phyloP scores from a whole-genome alignment of 306 rosid genomes.

The Citrullus colocynthis region DNA sequence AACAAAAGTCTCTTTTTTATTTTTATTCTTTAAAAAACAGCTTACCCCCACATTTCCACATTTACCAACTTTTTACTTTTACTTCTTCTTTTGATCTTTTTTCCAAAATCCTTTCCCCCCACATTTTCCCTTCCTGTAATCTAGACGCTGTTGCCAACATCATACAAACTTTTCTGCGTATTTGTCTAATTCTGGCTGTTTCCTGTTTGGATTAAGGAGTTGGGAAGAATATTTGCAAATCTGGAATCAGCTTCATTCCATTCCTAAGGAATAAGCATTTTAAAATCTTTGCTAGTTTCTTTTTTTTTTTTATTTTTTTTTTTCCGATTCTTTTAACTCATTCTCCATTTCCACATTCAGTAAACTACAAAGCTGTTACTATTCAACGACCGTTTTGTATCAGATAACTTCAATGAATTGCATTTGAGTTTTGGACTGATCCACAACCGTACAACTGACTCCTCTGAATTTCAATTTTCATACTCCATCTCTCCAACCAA shows the following conservation, averaged over 20 bases:
- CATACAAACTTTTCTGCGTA: neutral
- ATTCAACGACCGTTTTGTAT: neutral
- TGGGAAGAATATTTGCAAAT: neutral
- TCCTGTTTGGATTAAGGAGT: neutral
- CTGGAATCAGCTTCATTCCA: neutral
- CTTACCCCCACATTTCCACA: too few species aligned
- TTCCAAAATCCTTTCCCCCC: neutral
- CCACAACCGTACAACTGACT: neutral
- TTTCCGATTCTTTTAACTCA: neutral
- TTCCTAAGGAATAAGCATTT: neutral
- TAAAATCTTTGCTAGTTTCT: neutral
- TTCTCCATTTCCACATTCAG: neutral
- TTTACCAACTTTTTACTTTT: neutral
- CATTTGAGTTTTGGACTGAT: neutral
- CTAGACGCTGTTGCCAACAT: neutral
- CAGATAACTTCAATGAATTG: neutral
- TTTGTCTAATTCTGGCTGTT: neutral
- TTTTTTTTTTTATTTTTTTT: too few species aligned
- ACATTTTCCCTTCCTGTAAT: neutral
- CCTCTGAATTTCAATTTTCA: neutral
- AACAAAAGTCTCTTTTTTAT: neutral
- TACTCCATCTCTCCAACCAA: neutral
- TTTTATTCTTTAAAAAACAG: neutral
- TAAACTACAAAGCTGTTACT: neutral
- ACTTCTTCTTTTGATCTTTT: neutral